Conservation (phyloP, 129 eudicot genomes). For the Centaurea solstitialis region DNA sequence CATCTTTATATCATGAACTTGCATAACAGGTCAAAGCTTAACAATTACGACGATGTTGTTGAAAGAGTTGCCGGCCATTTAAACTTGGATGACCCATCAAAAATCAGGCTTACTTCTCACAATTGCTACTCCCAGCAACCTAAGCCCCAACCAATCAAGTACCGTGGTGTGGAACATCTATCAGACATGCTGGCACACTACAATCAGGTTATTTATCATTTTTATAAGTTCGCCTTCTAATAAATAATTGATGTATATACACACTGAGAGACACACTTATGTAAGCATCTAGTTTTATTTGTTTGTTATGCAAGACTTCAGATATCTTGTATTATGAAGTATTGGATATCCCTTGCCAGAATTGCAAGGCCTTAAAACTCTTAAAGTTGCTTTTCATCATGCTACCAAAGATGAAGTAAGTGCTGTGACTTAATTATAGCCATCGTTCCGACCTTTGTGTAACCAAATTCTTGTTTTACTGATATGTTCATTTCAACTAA, state of each 20-base stretch:
- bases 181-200: conserved; percentile 65
- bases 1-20: background rate
- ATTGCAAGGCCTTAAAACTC: conserved; percentile 61
- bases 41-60: conserved; percentile 63
- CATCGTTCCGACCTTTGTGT: background rate
- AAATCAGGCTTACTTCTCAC: conserved; percentile 67
- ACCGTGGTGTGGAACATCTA: conserved; percentile 54
- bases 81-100: conserved; percentile 55
- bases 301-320: conserved; percentile 33
- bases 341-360: conserved; percentile 73
- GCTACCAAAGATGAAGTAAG: conserved; percentile 69
- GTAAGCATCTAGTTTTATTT: background rate
- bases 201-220: conserved; percentile 47
- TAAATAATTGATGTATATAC: background rate
- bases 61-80: conserved; percentile 56
- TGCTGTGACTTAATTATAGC: background rate
- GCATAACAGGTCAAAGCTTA: conserved; percentile 49
- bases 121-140: conserved; percentile 71
- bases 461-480: background rate
- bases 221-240: background rate
- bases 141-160: conserved; percentile 69
- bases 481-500: background rate
- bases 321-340: conserved; percentile 72
- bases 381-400: conserved; percentile 63
- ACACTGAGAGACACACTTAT: background rate